Conservation (phyloP, 805 yeast genomes). For the Sugiyamaella floridensis region DNA sequence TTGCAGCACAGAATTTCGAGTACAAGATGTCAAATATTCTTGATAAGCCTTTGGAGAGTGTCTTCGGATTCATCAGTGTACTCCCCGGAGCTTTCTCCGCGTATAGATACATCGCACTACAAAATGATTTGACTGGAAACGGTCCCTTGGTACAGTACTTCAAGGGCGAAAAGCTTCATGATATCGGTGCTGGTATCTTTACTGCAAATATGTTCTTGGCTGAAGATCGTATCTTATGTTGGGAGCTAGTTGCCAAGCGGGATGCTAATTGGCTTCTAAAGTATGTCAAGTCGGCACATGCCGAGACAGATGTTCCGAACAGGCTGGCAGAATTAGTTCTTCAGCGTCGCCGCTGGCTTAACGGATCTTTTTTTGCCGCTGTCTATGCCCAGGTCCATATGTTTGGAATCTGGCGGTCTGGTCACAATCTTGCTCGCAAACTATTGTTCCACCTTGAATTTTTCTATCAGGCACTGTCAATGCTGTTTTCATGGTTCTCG, state of each 20-base stretch:
- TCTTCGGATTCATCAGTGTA: conserved; percentile 90
- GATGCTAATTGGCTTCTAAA: conserved; percentile 67
- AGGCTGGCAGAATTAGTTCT: conserved; percentile 76
- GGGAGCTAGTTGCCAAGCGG: conserved; percentile 85
- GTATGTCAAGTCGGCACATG: conserved; percentile 82
- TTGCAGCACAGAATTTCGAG: conserved; percentile 95
- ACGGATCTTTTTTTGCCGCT: conserved; percentile 94
- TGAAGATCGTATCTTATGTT: conserved; percentile 92
- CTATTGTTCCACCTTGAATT: conserved; percentile 70
- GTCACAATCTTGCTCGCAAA: conserved; percentile 61
- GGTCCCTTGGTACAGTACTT: conserved; percentile 87
- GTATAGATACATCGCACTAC: conserved; percentile 74
- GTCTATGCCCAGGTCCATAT: conserved; percentile 77
- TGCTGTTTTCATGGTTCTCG: conserved; percentile 87
- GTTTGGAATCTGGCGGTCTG: conserved; percentile 68
- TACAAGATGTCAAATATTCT: conserved; percentile 91
- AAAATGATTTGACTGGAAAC: conserved; percentile 58
- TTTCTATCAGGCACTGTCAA: conserved; percentile 63
- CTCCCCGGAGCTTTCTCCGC: conserved; percentile 97
- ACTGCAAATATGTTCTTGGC: conserved; percentile 96
- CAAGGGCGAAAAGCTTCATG: conserved; percentile 81
- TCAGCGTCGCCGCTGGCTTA: conserved; percentile 94
- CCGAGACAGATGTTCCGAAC: conserved; percentile 95
- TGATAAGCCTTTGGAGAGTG: conserved; percentile 93
- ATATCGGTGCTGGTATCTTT: conserved; percentile 69